Evolutionary conservation across 1,139 yeast species (phyloP), one percentile per base, ranked within the genome.

Genomic region (Nematodospora anomalae): DNA sequence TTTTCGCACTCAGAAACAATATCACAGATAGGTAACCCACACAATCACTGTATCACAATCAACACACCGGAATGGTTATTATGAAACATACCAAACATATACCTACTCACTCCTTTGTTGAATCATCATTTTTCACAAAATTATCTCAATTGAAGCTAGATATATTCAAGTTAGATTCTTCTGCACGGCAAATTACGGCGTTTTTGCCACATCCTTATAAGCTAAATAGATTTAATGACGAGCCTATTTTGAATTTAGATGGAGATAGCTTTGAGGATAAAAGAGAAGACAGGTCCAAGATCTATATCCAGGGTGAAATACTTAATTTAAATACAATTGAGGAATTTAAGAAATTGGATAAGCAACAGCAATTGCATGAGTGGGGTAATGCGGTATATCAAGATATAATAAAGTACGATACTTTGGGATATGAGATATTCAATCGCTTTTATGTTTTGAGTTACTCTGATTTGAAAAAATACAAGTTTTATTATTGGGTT

Each of bases 391-490:
- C 53, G 45, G 40, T 63, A 50, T 45, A 47, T 11, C 36, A 47
- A 2, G 44, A 46, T 6, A 43, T 49, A 20, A 35, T 37, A 12
- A 30, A 35, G 6, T 41, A 42, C 6, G 38, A 39, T 9, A 28
- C 32, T 0, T 34, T 55, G 8, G 45, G 44, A 12, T 43, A 40
- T 30, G 26, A 37, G 11, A 36, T 37, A 4, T 34, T 53, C 29
- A 62, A 72, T 26, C 57, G 60, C 23, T 86, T 89, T 50, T 69
- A 69, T 22, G 53, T 90, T 1, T 64, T 90, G 27, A 71, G 89
- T 28, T 92, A 80, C 61, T 83, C 95, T 3, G 98, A 94, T 57
- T 71, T 92, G 55, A 92, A 92, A 59, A 87, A 85, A 60, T 89
- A 85, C 64, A 80, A 76, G 50, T 92, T 85, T 54, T 84, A 77